Evolutionary conservation across 108 stramenopile species (phyloP).

Genomic region (Bacterosira constricta): DNA sequence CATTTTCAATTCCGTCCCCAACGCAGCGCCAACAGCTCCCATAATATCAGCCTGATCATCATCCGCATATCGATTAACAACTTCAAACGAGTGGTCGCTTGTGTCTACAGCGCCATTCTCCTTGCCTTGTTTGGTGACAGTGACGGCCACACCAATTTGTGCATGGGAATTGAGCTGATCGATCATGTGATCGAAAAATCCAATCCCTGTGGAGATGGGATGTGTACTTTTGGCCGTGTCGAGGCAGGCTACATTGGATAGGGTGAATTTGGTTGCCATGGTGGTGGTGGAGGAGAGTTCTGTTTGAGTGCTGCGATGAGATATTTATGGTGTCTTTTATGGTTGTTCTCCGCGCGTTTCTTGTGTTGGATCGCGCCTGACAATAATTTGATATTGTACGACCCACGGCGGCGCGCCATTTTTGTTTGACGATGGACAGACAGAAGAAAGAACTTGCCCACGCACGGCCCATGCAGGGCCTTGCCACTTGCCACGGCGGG

Average conservation of each 20-base stretch:
- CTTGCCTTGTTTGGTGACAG: constrained; percentile 19
- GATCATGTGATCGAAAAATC: constrained; percentile 88
- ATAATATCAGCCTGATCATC: constrained; percentile 58
- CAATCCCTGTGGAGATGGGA: constrained; percentile 80
- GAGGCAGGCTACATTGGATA: constrained; percentile 32
- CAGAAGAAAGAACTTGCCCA: too few relatives aligned
- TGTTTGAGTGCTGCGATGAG: too few relatives aligned
- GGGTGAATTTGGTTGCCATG: constrained; percentile 25
- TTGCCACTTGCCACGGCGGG: too few relatives aligned
- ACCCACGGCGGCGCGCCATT: too few relatives aligned
- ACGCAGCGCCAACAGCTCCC: constrained; percentile 50
- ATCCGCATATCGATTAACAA: constrained; percentile 54
- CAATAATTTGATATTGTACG: too few relatives aligned
- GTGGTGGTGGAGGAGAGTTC: not conserved
- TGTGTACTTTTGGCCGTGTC: constrained; percentile 36
- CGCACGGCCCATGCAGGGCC: too few relatives aligned
- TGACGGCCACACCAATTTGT: constrained; percentile 75
- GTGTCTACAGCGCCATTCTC: constrained; percentile 2
- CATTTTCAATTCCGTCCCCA: constrained; percentile 57
- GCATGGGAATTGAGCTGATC: constrained; percentile 91
- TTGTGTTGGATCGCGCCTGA: too few relatives aligned
- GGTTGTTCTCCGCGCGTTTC: too few relatives aligned
- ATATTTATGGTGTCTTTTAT: too few relatives aligned
- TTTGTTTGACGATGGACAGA: too few relatives aligned
- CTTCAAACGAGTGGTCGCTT: constrained; percentile 17